Evolutionary conservation across 2,329 filamentous ascomycete genomes (phyloP).

Genomic region (Penicillium fuscoglaucum): DNA sequence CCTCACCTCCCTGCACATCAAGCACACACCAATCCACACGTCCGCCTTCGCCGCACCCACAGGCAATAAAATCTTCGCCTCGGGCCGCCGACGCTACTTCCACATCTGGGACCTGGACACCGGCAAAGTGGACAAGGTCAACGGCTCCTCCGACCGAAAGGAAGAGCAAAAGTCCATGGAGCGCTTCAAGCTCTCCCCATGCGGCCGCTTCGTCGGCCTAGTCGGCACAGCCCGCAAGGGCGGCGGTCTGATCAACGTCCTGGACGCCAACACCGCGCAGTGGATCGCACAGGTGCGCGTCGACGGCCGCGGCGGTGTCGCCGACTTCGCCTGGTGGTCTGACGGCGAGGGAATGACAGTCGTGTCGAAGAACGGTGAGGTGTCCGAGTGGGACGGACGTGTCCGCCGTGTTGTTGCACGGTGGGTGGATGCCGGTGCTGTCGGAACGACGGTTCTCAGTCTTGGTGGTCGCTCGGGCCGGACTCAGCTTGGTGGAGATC

Average conservation of each 20-base stretch:
- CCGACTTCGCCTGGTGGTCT: slow-evolving; percentile 92
- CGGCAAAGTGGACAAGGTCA: slow-evolving; percentile 79
- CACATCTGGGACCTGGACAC: slow-evolving; percentile 88
- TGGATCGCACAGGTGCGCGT: slow-evolving; percentile 83
- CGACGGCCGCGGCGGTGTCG: slow-evolving; percentile 78
- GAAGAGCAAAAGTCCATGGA: slow-evolving; percentile 91
- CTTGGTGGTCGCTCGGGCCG: slow-evolving; percentile 59
- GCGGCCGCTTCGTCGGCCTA: slow-evolving; percentile 81
- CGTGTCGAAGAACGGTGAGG: slow-evolving; percentile 80
- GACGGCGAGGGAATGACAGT: slow-evolving; percentile 79
- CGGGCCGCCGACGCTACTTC: slow-evolving; percentile 85
- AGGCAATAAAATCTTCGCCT: slow-evolving; percentile 81
- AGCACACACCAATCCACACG: slow-evolving; percentile 77
- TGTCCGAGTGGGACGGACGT: slow-evolving; percentile 81
- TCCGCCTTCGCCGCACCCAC: slow-evolving; percentile 74
- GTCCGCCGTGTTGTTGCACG: slow-evolving; percentile 69
- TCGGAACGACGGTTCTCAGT: slow-evolving; percentile 78
- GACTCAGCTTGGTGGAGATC: slow-evolving; percentile 64
- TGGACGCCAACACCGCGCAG: slow-evolving; percentile 77
- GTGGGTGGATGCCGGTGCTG: slow-evolving; percentile 88
- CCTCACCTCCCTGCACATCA: slow-evolving; percentile 84
- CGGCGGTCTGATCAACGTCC: slow-evolving; percentile 82
- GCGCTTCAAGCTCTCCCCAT: slow-evolving; percentile 80
- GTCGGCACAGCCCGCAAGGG: slow-evolving; percentile 78
- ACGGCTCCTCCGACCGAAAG: slow-evolving; percentile 66